Evolutionary conservation across 306 rosid genomes (phyloP).

Genomic region (Argentina anserina): DNA sequence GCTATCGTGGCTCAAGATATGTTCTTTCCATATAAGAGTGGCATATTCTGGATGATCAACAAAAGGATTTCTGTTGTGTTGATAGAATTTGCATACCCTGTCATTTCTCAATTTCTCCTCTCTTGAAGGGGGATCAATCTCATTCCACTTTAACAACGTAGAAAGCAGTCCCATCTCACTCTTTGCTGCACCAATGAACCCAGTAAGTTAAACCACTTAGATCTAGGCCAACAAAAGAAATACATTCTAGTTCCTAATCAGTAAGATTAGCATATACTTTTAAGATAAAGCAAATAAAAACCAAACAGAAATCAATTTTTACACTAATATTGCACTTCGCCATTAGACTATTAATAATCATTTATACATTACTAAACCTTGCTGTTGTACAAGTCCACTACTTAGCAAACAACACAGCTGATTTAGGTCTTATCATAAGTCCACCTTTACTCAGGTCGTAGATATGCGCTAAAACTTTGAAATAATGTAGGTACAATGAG

Average conservation of each 20-base stretch:
- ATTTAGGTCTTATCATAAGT: not conserved
- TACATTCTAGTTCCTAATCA: not conserved
- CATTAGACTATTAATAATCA: not conserved
- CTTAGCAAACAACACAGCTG: not conserved
- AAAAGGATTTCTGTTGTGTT: slow-evolving; percentile 73
- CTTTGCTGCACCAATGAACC: not conserved
- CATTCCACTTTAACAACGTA: slow-evolving; percentile 63
- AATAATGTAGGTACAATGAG: not conserved
- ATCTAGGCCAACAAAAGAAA: not conserved
- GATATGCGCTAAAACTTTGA: not conserved
- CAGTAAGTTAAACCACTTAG: not conserved
- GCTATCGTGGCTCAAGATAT: not conserved
- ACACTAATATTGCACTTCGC: not conserved
- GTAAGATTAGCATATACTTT: not conserved
- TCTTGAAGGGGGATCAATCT: slow-evolving; percentile 71
- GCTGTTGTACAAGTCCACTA: not conserved
- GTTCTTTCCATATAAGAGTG: slow-evolving; percentile 45
- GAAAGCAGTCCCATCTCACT: slow-evolving; percentile 76
- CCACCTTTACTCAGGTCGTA: not conserved
- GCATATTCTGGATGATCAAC: slow-evolving; percentile 69
- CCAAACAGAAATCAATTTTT: not conserved
- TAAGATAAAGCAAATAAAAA: not conserved
- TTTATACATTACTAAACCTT: not conserved
- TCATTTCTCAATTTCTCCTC: slow-evolving; percentile 70
- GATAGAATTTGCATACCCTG: slow-evolving; percentile 67